Evolutionary conservation across 2,329 filamentous ascomycete species (phyloP).

Genomic region (Hysterium pulicare): DNA sequence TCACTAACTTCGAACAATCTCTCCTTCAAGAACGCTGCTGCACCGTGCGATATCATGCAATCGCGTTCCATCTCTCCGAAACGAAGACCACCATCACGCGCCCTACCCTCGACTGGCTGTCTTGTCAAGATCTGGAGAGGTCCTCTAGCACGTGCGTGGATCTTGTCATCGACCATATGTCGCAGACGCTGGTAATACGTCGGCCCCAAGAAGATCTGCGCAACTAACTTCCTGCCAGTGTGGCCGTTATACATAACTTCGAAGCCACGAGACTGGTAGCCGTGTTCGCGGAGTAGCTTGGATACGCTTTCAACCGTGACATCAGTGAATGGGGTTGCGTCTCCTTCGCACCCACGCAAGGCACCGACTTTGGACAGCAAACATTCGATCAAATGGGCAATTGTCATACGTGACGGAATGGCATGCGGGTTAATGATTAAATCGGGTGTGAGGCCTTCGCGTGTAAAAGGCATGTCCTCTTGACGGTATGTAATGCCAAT

Average conservation of each 20-base stretch:
- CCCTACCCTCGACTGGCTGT: slow-evolving; percentile 97
- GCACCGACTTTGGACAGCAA: slow-evolving; percentile 93
- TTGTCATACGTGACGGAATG: slow-evolving; percentile 99
- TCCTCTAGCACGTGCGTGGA: slow-evolving; percentile 95
- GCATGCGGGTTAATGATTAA: slow-evolving; percentile 99
- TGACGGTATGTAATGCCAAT: slow-evolving; percentile 98
- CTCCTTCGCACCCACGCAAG: slow-evolving; percentile 89
- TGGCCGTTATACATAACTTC: slow-evolving; percentile 99
- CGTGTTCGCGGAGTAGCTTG: slow-evolving; percentile 77
- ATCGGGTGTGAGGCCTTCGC: slow-evolving; percentile 87
- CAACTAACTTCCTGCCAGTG: slow-evolving; percentile 87
- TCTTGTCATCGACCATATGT: slow-evolving; percentile 99
- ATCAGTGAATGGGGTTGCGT: slow-evolving; percentile 96
- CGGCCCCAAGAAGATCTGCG: slow-evolving; percentile 93
- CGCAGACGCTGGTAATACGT: slow-evolving; percentile 98
- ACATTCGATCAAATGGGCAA: slow-evolving; percentile 99
- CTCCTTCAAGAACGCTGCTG: slow-evolving; percentile 95
- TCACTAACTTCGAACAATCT: slow-evolving; percentile 95
- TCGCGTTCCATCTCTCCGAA: slow-evolving; percentile 99
- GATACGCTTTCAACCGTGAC: slow-evolving; percentile 95
- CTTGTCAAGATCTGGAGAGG: slow-evolving; percentile 96
- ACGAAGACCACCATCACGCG: slow-evolving; percentile 92
- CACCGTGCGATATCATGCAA: slow-evolving; percentile 99
- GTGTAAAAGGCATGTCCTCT: slow-evolving; percentile 97
- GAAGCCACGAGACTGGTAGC: slow-evolving; percentile 95